Conservation (phyloP, 139 green algal species). For the Tetraselmis chui region DNA sequence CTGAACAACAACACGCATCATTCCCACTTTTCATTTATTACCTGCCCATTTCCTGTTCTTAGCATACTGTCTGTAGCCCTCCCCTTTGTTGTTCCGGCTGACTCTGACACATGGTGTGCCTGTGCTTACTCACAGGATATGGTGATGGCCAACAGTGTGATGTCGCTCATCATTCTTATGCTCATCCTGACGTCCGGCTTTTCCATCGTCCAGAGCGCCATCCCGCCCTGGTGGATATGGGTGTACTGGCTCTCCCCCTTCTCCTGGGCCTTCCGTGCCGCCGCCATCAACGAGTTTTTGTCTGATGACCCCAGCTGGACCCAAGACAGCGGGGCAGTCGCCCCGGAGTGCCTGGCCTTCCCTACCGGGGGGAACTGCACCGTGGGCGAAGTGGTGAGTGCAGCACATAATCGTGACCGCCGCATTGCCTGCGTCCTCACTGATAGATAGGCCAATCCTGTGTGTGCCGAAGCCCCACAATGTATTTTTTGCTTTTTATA, state of each 20-base stretch:
- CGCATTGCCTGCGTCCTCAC: too few species aligned
- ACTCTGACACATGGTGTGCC: too few species aligned
- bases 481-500: too few species aligned
- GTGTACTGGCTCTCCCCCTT: constrained; percentile 28
- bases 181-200: constrained; percentile 21
- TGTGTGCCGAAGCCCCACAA: too few species aligned
- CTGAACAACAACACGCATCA: too few species aligned
- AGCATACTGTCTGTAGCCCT: too few species aligned
- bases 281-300: constrained; percentile 32
- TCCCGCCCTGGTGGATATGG: constrained; percentile 31
- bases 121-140: too few species aligned
- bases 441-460: too few species aligned
- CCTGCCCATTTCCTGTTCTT: too few species aligned
- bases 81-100: too few species aligned
- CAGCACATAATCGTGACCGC: too few species aligned
- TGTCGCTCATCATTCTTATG: background rate
- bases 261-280: background rate
- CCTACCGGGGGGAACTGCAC: background rate
- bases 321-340: background rate
- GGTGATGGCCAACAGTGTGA: constrained; percentile 3
- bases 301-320: background rate
- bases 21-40: too few species aligned
- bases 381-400: background rate
- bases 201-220: constrained; percentile 15
- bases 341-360: background rate